These are phyloP conservation scores for Bruguiera gymnorhiza DNA, from an alignment of 345 rosid species.

Conservation along the genomic window DNA sequence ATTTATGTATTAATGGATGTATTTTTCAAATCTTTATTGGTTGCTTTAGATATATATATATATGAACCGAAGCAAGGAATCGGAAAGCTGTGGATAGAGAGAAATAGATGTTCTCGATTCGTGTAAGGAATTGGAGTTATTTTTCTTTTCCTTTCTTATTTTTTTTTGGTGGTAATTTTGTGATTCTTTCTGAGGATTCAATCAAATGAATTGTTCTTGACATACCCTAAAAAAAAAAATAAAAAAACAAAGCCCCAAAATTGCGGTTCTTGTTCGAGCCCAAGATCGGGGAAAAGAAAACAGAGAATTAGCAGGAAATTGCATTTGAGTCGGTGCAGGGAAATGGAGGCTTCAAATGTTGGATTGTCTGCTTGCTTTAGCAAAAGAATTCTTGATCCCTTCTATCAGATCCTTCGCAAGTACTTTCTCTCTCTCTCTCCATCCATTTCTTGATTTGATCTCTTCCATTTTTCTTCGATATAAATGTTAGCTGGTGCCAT, in stretches of 20 bases:
- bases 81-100: not conserved
- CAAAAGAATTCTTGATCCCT: constrained; percentile 62
- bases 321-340: not conserved
- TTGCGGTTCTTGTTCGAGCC: too few relatives aligned
- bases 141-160: not conserved
- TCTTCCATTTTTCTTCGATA: too few relatives aligned
- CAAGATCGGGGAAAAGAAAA: too few relatives aligned
- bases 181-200: not conserved
- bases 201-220: too few relatives aligned
- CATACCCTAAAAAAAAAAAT: too few relatives aligned
- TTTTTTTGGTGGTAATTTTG: not conserved
- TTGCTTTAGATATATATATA: not conserved
- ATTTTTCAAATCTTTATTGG: too few relatives aligned
- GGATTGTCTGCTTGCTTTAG: constrained; percentile 46
- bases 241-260: too few relatives aligned
- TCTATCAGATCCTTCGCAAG: constrained; percentile 71
- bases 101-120: not conserved
- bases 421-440: constrained; percentile 11
- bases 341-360: constrained; percentile 37
- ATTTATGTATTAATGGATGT: too few relatives aligned
- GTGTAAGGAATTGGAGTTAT: not conserved
- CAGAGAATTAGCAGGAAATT: too few relatives aligned
- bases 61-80: constrained; percentile 16
- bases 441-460: not conserved
- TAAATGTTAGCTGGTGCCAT: too few relatives aligned